Percentiles rank a stretch among this genome's conserved stretches.
Evolutionary conservation across 1,139 yeast genomes (phyloP).

Genomic region (Arxiozyma telluris): DNA sequence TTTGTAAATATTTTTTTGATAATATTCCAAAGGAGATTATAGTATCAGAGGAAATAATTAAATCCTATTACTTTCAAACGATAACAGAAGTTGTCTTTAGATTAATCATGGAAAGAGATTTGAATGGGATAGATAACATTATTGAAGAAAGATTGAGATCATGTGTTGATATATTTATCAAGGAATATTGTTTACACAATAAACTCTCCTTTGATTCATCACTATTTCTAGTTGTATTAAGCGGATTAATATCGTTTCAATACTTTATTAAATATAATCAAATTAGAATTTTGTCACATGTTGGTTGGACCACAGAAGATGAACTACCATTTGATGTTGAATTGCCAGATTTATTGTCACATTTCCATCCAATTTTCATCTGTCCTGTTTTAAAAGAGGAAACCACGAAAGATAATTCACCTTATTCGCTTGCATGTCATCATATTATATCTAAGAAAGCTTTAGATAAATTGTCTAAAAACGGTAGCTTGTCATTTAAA

Average conservation of each 20-base stretch:
- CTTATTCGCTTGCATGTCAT: slow-evolving; percentile 55
- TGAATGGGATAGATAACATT: slow-evolving; percentile 12
- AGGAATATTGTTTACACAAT: slow-evolving; percentile 53
- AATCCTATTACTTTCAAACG: slow-evolving; percentile 19
- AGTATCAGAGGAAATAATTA: not conserved
- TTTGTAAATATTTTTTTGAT: slow-evolving; percentile 18
- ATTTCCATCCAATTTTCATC: slow-evolving; percentile 77
- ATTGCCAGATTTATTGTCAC: slow-evolving; percentile 40
- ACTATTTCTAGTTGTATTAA: slow-evolving; percentile 52
- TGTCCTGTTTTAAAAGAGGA: slow-evolving; percentile 91
- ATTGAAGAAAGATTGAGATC: slow-evolving; percentile 18
- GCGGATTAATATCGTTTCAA: slow-evolving; percentile 68
- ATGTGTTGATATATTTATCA: slow-evolving; percentile 42
- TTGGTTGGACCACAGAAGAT: slow-evolving; percentile 48
- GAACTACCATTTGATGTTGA: slow-evolving; percentile 56
- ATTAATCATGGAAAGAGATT: slow-evolving; percentile 14
- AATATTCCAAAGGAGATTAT: slow-evolving; percentile 11
- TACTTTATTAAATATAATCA: slow-evolving; percentile 55
- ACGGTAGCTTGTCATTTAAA: slow-evolving; percentile 39
- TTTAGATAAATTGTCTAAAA: slow-evolving; percentile 35
- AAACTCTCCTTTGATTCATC: slow-evolving; percentile 67
- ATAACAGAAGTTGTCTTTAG: not conserved
- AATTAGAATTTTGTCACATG: slow-evolving; percentile 35
- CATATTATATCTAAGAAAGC: slow-evolving; percentile 51
- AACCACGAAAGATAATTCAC: slow-evolving; percentile 50